Base-by-base conservation (phyloP, 1,139 yeast genomes). In the Kazachstania sp. region DNA sequence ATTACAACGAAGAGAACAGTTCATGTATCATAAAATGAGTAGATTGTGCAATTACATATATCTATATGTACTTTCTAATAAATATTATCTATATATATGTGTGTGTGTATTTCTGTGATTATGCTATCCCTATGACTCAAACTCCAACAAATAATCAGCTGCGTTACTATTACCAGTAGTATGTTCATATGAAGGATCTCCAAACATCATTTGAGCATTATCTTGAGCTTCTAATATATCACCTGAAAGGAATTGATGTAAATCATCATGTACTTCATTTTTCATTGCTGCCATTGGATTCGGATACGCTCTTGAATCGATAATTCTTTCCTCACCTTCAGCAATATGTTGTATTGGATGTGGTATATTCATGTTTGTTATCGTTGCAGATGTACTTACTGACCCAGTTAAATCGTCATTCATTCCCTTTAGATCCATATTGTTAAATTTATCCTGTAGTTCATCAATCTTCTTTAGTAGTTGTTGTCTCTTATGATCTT, bases 401-500 rank as follows among this genome's bases (percentile, higher is more conserved):
- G 43, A 40, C 20, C 23, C 19, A 30, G 39, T 37, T 31, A 37
- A 26, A 28, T 39, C 35, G 18, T 32, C 32, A 15, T 36, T 23
- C 9, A 35, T 35, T 35, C 18, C 26, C 32, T 44, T 44, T 28
- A 46, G 9, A 35, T 41, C 40, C 9, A 45, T 23, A 23, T 39
- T 38, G 19, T 48, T 48, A 37, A 46, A 28, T 30, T 53, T 49
- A 16, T 49, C 43, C 44, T 63, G 64, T 37, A 73, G 49, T 49
- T 71, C 71, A n/a, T 61, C 56, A 19, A 73, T 66, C 46, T 67
- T 69, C 1, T 56, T 46, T 4, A 57, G 44, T 30, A 75, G 55
- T 26, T 65, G 62, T 2, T 49, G 55, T 44, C 65, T 59, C 53
- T 73, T 62, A 34, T 60, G 56, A 44, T 71, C 72, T 54, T 75